Conservation (phyloP, 306 rosid species). For the Cyclanthera cordifolia region DNA sequence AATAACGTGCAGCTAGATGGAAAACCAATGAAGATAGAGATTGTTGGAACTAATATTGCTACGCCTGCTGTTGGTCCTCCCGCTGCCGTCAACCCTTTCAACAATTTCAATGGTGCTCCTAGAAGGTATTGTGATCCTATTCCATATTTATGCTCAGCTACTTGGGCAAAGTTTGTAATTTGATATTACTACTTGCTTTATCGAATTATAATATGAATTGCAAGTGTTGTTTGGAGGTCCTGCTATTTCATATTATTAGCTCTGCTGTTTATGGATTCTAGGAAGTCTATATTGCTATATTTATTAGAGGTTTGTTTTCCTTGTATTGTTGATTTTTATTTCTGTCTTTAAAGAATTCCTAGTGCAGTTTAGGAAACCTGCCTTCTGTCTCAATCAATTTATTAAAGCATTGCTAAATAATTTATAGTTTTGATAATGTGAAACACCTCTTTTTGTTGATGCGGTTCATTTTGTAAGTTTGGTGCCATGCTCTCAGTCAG, state of each 20-base stretch:
- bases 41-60: conserved; percentile 70
- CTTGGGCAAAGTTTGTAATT: not conserved
- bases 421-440: not conserved
- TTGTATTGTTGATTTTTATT: not conserved
- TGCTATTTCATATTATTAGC: not conserved
- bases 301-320: not conserved
- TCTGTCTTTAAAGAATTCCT: not conserved
- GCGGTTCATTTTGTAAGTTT: not conserved
- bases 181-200: not conserved
- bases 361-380: not conserved
- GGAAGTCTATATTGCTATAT: not conserved
- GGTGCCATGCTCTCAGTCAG: not conserved
- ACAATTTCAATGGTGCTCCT: conserved; percentile 42
- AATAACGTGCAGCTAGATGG: conserved; percentile 88
- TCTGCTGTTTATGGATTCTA: not conserved
- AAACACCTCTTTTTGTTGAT: not conserved
- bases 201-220: not conserved
- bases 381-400: not conserved
- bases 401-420: not conserved
- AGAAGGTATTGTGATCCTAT: conserved; percentile 8
- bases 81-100: conserved; percentile 28
- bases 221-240: not conserved
- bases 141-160: not conserved
- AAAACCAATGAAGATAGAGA: conserved; percentile 91
- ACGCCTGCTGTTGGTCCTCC: conserved; percentile 30